Base-by-base conservation (phyloP, 495 filamentous ascomycete species). In the Cladorrhinum samala region DNA sequence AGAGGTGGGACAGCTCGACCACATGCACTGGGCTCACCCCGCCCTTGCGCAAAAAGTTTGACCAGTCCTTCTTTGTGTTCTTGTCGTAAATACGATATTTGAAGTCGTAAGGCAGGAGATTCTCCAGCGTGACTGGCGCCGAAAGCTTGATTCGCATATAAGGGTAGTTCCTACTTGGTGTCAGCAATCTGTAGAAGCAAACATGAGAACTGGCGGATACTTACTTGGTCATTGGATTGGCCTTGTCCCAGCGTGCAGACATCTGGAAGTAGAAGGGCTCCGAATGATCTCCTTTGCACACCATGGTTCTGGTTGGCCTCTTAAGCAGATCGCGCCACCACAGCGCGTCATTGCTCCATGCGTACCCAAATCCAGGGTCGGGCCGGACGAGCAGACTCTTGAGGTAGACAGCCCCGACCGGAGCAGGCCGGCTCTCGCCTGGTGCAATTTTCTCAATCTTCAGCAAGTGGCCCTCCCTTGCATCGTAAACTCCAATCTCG, bases 1-100 rank as follows among this genome's bases (percentile, higher is more conserved):
- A 75, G 17, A 97, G 78, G 69, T 97, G 93, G 16, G 93, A 96
- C 2, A 97, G 72, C 68, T 97, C 92, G 38, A 97, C 90, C 7
- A 96, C 91, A 70, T 98, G 93, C 2, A 97, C 91, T 1, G 93
- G 93, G 66, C 93, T 97, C 43, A 96, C 85, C 18, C 93, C 93
- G 9, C 93, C 93, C 68, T 95, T 97, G 48, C 93, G 80, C 18
- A 98, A 69, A 74, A 98, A 98, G 64, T 98, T 98, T 0, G 91
- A 92, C 93, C 94, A 98, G 67, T 98, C 92, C 65, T 94, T 93
- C 73, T 87, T 91, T 0, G 90, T 96, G 67, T 94, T 93, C 74
- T 91, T 95, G 72, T 98, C 93, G 63, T 96, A 96, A 19, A 98
- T 96, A 49, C 91, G 82, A 66, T 97, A 97, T 67, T 97, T 97